phyloP scores from a whole-genome alignment of 306 rosid genomes.

The Begonia masoniana region DNA sequence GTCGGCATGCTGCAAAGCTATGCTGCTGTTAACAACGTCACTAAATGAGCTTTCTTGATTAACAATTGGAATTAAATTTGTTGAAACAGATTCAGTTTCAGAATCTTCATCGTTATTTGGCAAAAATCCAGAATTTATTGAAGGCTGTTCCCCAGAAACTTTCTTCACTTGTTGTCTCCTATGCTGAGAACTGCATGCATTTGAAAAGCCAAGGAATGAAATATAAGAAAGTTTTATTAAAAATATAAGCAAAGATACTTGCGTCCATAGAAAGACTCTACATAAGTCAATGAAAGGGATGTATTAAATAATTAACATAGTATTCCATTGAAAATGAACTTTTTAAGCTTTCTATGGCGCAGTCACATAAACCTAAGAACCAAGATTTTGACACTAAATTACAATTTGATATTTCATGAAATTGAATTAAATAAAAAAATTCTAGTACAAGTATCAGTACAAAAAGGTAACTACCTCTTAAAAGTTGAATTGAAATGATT shows the following conservation, averaged over 20 bases:
- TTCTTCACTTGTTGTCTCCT: slow-evolving; percentile 52
- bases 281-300: neutral
- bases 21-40: slow-evolving; percentile 12
- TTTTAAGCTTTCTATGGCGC: no score
- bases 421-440: no score
- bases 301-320: no score
- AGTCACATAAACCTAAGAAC: neutral
- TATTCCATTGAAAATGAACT: no score
- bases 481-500: no score
- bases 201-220: neutral
- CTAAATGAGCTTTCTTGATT: slow-evolving; percentile 20
- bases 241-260: neutral
- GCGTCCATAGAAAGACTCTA: neutral
- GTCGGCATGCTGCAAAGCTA: slow-evolving; percentile 10
- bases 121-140: slow-evolving; percentile 24
- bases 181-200: slow-evolving; percentile 36
- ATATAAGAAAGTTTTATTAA: neutral
- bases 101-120: slow-evolving; percentile 32
- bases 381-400: neutral
- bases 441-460: no score
- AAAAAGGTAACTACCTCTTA: no score
- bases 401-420: neutral
- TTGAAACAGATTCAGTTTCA: slow-evolving; percentile 18
- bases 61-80: slow-evolving; percentile 15
- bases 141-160: slow-evolving; percentile 26